Conservation (phyloP, 2,329 filamentous ascomycete species). For the Harringtonia lauricola region DNA sequence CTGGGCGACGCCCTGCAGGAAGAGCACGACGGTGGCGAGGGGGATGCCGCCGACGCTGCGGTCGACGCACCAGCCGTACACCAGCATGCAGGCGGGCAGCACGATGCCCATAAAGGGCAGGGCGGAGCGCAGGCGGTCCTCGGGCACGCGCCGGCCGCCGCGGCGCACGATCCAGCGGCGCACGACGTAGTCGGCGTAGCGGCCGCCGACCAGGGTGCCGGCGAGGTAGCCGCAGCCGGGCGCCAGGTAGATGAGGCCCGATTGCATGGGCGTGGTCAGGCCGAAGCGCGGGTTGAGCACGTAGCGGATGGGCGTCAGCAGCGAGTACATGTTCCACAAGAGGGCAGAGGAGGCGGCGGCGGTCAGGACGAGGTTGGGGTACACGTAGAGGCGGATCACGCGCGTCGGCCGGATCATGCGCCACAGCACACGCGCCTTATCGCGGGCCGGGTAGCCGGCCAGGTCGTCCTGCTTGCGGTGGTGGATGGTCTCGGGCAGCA, state of each 20-base stretch:
- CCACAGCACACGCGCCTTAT: slow-evolving; percentile 40
- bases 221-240: slow-evolving; percentile 56
- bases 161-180: slow-evolving; percentile 46
- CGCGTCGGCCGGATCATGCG: slow-evolving; percentile 50
- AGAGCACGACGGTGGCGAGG: slow-evolving; percentile 55
- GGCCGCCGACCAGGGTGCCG: slow-evolving; percentile 56
- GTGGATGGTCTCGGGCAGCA: slow-evolving; percentile 60
- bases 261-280: slow-evolving; percentile 50
- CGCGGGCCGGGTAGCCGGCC: slow-evolving; percentile 28
- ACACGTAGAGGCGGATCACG: slow-evolving; percentile 44
- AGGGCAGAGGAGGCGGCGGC: slow-evolving; percentile 47
- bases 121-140: slow-evolving; percentile 55
- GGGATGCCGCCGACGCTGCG: slow-evolving; percentile 27
- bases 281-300: slow-evolving; percentile 60
- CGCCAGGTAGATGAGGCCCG: slow-evolving; percentile 59
- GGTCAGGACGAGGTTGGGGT: slow-evolving; percentile 52
- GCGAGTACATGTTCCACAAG: slow-evolving; percentile 62
- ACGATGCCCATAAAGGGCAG: slow-evolving; percentile 48
- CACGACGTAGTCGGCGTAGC: slow-evolving; percentile 57
- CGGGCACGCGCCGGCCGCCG: slow-evolving; percentile 47
- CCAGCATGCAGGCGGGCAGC: slow-evolving; percentile 32
- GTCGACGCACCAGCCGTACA: slow-evolving; percentile 48
- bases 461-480: slow-evolving; percentile 44
- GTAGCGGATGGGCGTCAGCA: slow-evolving; percentile 58
- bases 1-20: slow-evolving; percentile 57